Evolutionary conservation across 306 rosid species (phyloP).

Genomic region (Clitoria ternatea): DNA sequence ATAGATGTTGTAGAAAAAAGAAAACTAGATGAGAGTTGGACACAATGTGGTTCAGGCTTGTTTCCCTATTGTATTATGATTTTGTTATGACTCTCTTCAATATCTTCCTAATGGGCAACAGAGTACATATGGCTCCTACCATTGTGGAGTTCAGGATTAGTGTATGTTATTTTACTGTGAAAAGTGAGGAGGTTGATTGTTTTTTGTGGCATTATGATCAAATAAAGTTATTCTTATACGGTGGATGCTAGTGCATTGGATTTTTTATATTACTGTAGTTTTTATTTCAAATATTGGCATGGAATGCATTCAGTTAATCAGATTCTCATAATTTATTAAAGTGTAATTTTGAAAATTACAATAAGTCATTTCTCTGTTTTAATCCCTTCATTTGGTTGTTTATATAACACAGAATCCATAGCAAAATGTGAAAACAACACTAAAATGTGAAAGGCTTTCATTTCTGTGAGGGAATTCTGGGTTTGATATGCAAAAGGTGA

Average conservation of each 20-base stretch:
- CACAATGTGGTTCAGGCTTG: slow-evolving; percentile 1
- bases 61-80: not conserved
- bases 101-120: not conserved
- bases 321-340: not conserved
- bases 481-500: not conserved
- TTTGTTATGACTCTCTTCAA: not conserved
- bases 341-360: not conserved
- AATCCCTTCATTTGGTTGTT: not conserved
- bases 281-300: not conserved
- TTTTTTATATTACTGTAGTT: not conserved
- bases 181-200: not conserved
- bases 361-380: not conserved
- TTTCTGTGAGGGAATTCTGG: not conserved
- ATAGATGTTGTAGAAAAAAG: not conserved
- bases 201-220: not conserved
- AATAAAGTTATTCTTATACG: not conserved
- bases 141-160: not conserved
- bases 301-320: not conserved
- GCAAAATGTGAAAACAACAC: not conserved
- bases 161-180: not conserved
- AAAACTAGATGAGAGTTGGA: slow-evolving; percentile 2
- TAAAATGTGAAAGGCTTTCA: not conserved
- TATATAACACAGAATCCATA: not conserved
- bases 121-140: not conserved
- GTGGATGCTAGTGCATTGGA: slow-evolving; percentile 13